Conservation (phyloP, 2,329 filamentous ascomycete genomes). For the Venturia asperata region DNA sequence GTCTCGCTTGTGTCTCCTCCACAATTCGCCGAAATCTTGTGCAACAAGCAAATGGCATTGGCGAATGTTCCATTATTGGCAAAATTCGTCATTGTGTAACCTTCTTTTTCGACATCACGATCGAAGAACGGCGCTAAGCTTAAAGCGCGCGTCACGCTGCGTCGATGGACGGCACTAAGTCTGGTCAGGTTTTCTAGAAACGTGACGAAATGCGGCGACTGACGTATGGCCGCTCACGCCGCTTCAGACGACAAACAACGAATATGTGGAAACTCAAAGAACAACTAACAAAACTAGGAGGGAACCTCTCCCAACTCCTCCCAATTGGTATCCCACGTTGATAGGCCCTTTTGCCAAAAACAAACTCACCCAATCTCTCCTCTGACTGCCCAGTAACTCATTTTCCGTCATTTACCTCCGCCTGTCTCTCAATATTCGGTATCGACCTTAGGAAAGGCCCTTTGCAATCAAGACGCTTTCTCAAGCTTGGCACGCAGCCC, state of each 20-base stretch:
- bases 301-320: not conserved
- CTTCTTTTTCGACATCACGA: not conserved
- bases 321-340: too few species aligned
- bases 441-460: not conserved
- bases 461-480: not conserved
- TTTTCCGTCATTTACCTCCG: not conserved
- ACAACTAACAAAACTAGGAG: too few species aligned
- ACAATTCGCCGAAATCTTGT: constrained; percentile 8
- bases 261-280: not conserved
- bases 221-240: not conserved
- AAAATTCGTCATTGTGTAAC: not conserved
- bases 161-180: not conserved
- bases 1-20: not conserved
- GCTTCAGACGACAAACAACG: not conserved
- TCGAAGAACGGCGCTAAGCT: not conserved
- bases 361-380: too few species aligned
- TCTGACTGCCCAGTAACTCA: too few species aligned
- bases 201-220: not conserved
- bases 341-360: too few species aligned
- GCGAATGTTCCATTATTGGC: not conserved
- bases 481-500: not conserved
- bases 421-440: not conserved
- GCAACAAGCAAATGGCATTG: not conserved
- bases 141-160: not conserved
- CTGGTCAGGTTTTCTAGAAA: not conserved